Percentiles rank a stretch among this genome's conserved stretches.
Evolutionary conservation across 495 filamentous ascomycete genomes (phyloP).

Genomic region (Mycothermus thermophilus): DNA sequence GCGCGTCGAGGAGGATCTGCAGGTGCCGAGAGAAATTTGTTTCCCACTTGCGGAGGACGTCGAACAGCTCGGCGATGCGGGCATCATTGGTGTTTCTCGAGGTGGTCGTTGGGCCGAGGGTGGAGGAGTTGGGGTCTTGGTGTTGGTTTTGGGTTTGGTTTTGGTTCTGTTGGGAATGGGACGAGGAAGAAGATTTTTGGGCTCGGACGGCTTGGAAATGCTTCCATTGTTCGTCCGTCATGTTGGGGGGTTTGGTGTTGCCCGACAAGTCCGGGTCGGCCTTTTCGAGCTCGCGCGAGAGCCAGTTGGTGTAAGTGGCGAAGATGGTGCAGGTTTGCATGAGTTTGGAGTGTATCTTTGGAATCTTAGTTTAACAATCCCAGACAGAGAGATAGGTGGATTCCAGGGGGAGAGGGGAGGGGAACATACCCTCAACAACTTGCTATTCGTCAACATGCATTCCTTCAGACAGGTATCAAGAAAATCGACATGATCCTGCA

Average conservation of each 20-base stretch:
- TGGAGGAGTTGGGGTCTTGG: conserved; percentile 3
- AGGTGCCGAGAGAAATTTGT: conserved; percentile 81
- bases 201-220: conserved; percentile 29
- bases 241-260: conserved; percentile 34
- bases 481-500: conserved; percentile 99
- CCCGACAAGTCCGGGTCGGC: conserved; percentile 59
- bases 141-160: conserved; percentile 1
- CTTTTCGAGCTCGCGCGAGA: conserved; percentile 64
- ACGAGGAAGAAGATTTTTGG: conserved; percentile 11
- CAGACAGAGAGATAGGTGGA: neutral
- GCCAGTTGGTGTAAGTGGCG: conserved; percentile 66
- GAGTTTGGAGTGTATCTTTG: conserved; percentile 85
- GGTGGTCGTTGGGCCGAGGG: neutral
- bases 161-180: neutral
- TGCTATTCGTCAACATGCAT: conserved; percentile 96
- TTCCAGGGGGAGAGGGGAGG: neutral
- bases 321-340: conserved; percentile 88
- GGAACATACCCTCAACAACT: conserved; percentile 63
- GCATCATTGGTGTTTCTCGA: neutral
- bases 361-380: neutral
- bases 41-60: conserved; percentile 77
- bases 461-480: conserved; percentile 95
- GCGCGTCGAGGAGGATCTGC: conserved; percentile 77
- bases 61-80: conserved; percentile 64
- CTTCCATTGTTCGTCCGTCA: conserved; percentile 41